These are phyloP conservation scores for Thielaviopsis euricoi DNA, from an alignment of 2,329 filamentous ascomycete genomes.

Conservation along the genomic window DNA sequence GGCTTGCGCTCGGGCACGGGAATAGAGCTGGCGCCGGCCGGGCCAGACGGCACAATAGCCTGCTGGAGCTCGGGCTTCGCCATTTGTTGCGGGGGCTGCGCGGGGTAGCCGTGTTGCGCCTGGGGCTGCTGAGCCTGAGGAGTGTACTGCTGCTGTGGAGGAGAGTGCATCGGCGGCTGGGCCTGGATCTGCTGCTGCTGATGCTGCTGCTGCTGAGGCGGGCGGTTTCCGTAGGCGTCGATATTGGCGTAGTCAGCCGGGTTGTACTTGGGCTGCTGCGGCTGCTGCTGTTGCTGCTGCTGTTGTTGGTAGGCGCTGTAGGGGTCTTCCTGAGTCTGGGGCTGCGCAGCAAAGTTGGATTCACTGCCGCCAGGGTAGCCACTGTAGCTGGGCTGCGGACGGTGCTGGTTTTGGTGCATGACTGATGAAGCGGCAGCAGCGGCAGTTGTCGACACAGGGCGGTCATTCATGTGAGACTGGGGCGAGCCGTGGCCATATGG, in stretches of 20 bases:
- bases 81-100: slow-evolving; percentile 20
- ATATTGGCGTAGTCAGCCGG: slow-evolving; percentile 59
- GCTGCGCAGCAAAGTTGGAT: background rate
- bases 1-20: slow-evolving; percentile 30
- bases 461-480: slow-evolving; percentile 15
- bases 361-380: slow-evolving; percentile 11
- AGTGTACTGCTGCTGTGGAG: slow-evolving; percentile 21
- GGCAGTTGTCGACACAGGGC: slow-evolving; percentile 30
- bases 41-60: slow-evolving; percentile 15
- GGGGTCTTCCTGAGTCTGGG: slow-evolving; percentile 1
- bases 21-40: slow-evolving; percentile 14
- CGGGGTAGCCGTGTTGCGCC: slow-evolving; percentile 19
- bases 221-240: slow-evolving; percentile 28
- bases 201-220: slow-evolving; percentile 22
- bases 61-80: slow-evolving; percentile 19
- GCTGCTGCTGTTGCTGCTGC: slow-evolving; percentile 21
- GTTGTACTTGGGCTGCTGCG: slow-evolving; percentile 53
- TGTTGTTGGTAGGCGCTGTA: slow-evolving; percentile 17
- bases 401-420: slow-evolving; percentile 30
- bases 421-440: slow-evolving; percentile 40
- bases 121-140: slow-evolving; percentile 22
- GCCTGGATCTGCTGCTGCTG: slow-evolving; percentile 19
- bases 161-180: slow-evolving; percentile 22
- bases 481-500: slow-evolving; percentile 15
- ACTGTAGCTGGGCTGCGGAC: slow-evolving; percentile 20